Base-by-base conservation (phyloP, 352 stramenopile species). In the Pythium utonaiense region DNA sequence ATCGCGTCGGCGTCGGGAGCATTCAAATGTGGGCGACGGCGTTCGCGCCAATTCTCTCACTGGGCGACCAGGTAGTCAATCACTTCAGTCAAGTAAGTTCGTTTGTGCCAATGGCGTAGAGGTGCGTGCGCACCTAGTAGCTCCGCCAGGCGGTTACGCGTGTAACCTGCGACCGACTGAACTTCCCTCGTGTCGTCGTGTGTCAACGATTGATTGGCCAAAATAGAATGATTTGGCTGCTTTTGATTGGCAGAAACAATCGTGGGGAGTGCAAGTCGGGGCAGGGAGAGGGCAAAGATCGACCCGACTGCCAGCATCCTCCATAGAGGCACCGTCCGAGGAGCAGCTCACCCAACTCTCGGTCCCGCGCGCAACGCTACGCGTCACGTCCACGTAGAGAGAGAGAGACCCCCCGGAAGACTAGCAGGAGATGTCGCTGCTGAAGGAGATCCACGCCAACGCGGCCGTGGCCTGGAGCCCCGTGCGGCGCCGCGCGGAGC, bases 401-500 rank as follows among this genome's bases (percentile, higher is more conserved):
- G 13, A 8, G 13, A 33, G 14, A 36, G 48, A 40, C 25, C 21
- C 31, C 22, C 31, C 9, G 14, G n/a, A 31, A 17, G 14, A 48
- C 25, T 34, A 31, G 33, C 14, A 19, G 33, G 52, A 51, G 27
- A 47, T 97, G 89, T 92, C 89, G 70, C 71, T 96, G 66, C 74
- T 97, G 21, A 95, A 97, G 72, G 85, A 96, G 71, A 93, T 96
- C 61, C 84, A 96, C 66, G 86, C 78, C 38, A 93, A 94, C 49
- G 89, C 88, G 16, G 88, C 84, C 16, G 77, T 95, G 74, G 89
- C 89, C 45, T 97, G 89, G 89, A 95, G 85, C 70, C 84, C 88
- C 41, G 70, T 91, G 53, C 88, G 88, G 64, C 70, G 75, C 30
- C 82, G 78, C 60, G 66, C 75, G 33, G 84, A 92, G 66, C 70